Conservation (phyloP, 805 yeast species). For the Gaillardinia entomophila region DNA sequence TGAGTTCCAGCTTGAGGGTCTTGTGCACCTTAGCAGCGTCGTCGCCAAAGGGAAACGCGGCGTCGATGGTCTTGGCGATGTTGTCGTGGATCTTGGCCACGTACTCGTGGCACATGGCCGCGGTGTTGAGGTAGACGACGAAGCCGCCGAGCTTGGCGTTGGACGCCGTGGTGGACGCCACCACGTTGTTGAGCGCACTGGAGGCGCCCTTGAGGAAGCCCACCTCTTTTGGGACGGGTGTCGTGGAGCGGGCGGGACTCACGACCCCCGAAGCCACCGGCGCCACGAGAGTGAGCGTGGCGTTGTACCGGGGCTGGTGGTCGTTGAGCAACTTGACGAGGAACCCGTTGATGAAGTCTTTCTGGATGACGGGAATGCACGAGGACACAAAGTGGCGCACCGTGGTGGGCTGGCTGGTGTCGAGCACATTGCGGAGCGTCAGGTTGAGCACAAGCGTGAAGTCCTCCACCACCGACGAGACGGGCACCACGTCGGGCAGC, state of each 20-base stretch:
- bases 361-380: conserved; percentile 54
- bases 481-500: conserved; percentile 56
- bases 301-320: conserved; percentile 37
- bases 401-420: conserved; percentile 61
- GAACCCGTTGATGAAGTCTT: conserved; percentile 55
- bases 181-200: conserved; percentile 37
- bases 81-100: conserved; percentile 48
- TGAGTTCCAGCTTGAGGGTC: conserved; percentile 25
- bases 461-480: conserved; percentile 85
- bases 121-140: conserved; percentile 65
- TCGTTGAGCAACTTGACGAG: conserved; percentile 28
- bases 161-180: conserved; percentile 22
- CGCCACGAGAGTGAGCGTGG: conserved; percentile 16
- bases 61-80: conserved; percentile 18
- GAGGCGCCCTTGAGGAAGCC: conserved; percentile 41
- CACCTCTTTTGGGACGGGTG: conserved; percentile 26
- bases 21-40: conserved; percentile 27
- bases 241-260: conserved; percentile 19
- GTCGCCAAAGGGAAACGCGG: conserved; percentile 30
- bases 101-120: conserved; percentile 58
- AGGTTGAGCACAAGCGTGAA: conserved; percentile 67
- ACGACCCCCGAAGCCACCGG: conserved; percentile 7
- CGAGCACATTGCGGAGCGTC: conserved; percentile 57
- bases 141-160: conserved; percentile 50
- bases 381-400: conserved; percentile 51